Conservation (phyloP, 768 basidiomycete species). For the Grammothele lineata region DNA sequence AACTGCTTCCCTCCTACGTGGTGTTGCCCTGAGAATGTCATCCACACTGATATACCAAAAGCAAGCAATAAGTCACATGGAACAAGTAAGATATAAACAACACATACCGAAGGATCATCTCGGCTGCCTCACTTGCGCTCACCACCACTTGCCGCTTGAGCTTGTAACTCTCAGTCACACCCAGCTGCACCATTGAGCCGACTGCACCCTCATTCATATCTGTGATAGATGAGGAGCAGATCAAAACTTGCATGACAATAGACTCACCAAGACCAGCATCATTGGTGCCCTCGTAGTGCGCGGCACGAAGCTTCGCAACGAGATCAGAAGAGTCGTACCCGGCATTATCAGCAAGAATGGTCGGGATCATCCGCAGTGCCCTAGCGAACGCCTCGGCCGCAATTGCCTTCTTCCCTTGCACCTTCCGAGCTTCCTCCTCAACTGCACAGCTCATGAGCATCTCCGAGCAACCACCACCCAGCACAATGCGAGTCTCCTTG, state of each 20-base stretch:
- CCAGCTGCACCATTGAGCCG: slow-evolving; percentile 83
- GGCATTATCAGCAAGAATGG: slow-evolving; percentile 95
- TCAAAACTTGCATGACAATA: no score
- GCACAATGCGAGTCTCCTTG: slow-evolving; percentile 90
- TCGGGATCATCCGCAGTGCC: slow-evolving; percentile 92
- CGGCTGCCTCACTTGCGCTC: slow-evolving; percentile 93
- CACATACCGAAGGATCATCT: slow-evolving; percentile 93
- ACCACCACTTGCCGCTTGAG: slow-evolving; percentile 92
- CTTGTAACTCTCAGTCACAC: slow-evolving; percentile 96
- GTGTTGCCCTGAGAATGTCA: slow-evolving; percentile 83
- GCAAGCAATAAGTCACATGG: background rate
- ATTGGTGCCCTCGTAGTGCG: slow-evolving; percentile 83
- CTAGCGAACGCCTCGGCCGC: slow-evolving; percentile 89
- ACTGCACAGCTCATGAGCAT: slow-evolving; percentile 97
- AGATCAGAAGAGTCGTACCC: slow-evolving; percentile 97
- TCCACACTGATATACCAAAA: slow-evolving; percentile 60
- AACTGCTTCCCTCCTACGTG: slow-evolving; percentile 80
- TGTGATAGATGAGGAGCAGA: slow-evolving; percentile 27
- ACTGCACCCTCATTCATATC: slow-evolving; percentile 88
- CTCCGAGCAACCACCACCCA: slow-evolving; percentile 97
- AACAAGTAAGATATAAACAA: background rate
- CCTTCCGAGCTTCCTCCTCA: slow-evolving; percentile 79
- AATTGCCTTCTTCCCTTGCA: slow-evolving; percentile 93
- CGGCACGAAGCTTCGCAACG: slow-evolving; percentile 83
- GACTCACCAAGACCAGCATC: slow-evolving; percentile 86